Conservation (phyloP, 2,329 filamentous ascomycete genomes). For the Aspergillus eucalypticola region DNA sequence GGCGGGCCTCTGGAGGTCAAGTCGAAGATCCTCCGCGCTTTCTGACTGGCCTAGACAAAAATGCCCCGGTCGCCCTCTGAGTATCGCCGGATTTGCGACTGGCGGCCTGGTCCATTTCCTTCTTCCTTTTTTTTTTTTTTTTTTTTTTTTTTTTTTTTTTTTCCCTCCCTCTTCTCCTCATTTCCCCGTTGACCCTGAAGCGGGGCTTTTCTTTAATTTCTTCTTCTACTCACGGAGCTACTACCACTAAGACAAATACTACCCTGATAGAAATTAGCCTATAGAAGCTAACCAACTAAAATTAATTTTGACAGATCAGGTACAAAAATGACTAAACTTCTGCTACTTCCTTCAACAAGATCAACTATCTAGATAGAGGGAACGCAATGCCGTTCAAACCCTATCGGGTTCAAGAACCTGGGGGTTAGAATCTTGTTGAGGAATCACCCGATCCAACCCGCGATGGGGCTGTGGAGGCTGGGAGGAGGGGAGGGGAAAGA, state of each 20-base stretch:
- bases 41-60: constrained; percentile 21
- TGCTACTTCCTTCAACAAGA: too few relatives aligned
- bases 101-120: too few relatives aligned
- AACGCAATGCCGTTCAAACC: background rate
- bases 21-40: constrained; percentile 27
- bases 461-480: background rate
- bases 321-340: background rate
- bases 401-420: background rate
- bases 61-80: constrained; percentile 11
- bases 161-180: too few relatives aligned
- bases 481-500: background rate
- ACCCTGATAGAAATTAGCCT: too few relatives aligned
- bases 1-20: constrained; percentile 21
- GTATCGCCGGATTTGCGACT: constrained; percentile 8
- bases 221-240: background rate
- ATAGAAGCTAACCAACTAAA: too few relatives aligned
- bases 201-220: background rate
- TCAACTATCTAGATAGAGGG: background rate
- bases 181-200: constrained; percentile 1
- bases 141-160: too few relatives aligned
- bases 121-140: too few relatives aligned
- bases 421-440: background rate
- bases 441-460: background rate
- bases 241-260: background rate
- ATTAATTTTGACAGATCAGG: background rate